Percentiles rank a stretch among this genome's conserved stretches.
These are phyloP conservation scores for Cytospora mali DNA, from an alignment of 2,329 filamentous ascomycete genomes.

Conservation along the genomic window DNA sequence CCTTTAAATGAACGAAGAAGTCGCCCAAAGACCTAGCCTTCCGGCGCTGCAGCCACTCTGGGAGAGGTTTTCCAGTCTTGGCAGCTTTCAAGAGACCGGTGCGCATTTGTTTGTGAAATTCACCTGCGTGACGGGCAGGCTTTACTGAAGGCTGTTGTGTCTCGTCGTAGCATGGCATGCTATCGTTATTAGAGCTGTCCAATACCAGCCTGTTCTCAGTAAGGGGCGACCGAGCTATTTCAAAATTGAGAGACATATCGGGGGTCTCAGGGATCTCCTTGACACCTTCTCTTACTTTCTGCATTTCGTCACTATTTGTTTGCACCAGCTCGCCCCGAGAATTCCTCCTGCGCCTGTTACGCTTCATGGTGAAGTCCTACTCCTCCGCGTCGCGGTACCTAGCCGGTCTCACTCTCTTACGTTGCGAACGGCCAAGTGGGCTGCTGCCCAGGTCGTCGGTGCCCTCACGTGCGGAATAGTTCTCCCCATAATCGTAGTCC, in stretches of 20 bases:
- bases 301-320: not conserved
- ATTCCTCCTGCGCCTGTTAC: constrained; percentile 1
- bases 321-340: not conserved
- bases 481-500: constrained; percentile 13
- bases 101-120: too few relatives aligned
- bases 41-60: constrained; percentile 4
- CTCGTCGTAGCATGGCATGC: not conserved
- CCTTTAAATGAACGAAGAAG: constrained; percentile 1
- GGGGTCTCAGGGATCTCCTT: not conserved
- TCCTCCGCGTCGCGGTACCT: constrained; percentile 28
- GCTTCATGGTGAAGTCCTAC: constrained; percentile 25
- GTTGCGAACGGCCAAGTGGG: constrained; percentile 24
- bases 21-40: constrained; percentile 5
- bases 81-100: constrained; percentile 7
- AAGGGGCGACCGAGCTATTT: not conserved
- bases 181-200: not conserved
- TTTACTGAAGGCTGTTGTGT: not conserved
- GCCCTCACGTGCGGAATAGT: constrained; percentile 17
- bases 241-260: not conserved
- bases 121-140: too few relatives aligned
- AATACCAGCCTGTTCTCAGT: not conserved
- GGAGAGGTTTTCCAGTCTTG: not conserved
- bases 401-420: constrained; percentile 28
- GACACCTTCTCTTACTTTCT: not conserved
- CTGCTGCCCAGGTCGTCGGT: constrained; percentile 22